Evolutionary conservation across 441 rosid genomes (phyloP).

Genomic region (Gossypium trilobum): DNA sequence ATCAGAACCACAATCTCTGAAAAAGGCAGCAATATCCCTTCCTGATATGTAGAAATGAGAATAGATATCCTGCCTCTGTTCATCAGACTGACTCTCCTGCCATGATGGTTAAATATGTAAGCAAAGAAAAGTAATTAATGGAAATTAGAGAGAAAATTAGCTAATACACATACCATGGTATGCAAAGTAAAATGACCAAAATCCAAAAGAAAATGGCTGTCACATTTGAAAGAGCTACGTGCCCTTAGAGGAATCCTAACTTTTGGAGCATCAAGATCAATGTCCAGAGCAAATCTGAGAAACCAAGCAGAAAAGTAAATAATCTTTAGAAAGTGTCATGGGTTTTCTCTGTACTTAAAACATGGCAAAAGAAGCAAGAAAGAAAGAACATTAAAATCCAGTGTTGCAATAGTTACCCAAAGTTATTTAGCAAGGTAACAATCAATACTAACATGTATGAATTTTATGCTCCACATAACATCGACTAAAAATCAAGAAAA

Average conservation of each 20-base stretch:
- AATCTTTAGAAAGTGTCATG: not conserved
- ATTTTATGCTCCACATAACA: not conserved
- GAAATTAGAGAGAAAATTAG: slow-evolving; percentile 15
- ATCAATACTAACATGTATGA: not conserved
- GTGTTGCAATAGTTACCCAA: not conserved
- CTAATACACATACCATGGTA: slow-evolving; percentile 53
- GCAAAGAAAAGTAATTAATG: slow-evolving; percentile 20
- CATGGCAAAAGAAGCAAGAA: not conserved
- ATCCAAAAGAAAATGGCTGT: slow-evolving; percentile 85
- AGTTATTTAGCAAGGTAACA: not conserved
- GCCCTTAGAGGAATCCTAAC: slow-evolving; percentile 82
- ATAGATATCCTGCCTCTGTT: slow-evolving; percentile 73
- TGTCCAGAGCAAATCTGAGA: slow-evolving; percentile 92
- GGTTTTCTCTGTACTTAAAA: not conserved
- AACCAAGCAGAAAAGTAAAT: slow-evolving; percentile 21
- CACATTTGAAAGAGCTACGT: slow-evolving; percentile 51
- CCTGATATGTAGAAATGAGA: slow-evolving; percentile 90
- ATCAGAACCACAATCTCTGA: slow-evolving; percentile 59
- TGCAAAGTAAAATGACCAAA: slow-evolving; percentile 91
- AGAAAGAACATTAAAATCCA: not conserved
- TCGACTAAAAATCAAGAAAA: not conserved
- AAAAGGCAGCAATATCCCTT: slow-evolving; percentile 94
- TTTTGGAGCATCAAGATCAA: slow-evolving; percentile 98
- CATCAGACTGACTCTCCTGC: slow-evolving; percentile 74
- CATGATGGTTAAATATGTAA: slow-evolving; percentile 21